These are phyloP conservation scores for Limnomonas spitsbergensis DNA, from an alignment of 139 green algal species.

Conservation along the genomic window DNA sequence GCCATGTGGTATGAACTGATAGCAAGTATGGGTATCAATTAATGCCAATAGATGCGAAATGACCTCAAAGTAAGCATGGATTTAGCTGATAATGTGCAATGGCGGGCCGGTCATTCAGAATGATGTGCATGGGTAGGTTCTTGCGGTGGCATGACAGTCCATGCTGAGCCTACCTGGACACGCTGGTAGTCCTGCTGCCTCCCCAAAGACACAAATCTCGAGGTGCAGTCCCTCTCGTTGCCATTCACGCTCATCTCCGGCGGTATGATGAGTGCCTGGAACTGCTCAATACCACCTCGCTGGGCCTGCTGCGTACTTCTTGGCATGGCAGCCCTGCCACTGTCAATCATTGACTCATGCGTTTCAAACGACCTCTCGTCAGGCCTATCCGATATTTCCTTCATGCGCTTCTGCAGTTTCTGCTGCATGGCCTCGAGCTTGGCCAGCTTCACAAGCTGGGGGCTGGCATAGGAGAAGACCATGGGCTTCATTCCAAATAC, in stretches of 20 bases:
- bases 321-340: background rate
- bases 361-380: background rate
- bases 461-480: background rate
- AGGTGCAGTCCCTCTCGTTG: background rate
- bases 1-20: too few species aligned
- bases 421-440: background rate
- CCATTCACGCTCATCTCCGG: background rate
- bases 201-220: slow-evolving; percentile 1
- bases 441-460: background rate
- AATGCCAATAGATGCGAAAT: too few species aligned
- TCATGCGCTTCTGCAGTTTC: background rate
- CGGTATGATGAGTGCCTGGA: background rate
- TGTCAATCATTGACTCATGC: background rate
- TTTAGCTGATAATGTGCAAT: too few species aligned
- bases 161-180: background rate
- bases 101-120: too few species aligned
- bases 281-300: background rate
- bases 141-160: too few species aligned
- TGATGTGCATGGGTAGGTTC: too few species aligned
- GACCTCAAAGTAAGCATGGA: too few species aligned
- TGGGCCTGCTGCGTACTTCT: background rate
- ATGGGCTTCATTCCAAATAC: background rate
- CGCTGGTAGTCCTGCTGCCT: background rate
- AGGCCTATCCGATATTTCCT: background rate
- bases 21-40: too few species aligned